phyloP scores from a whole-genome alignment of 2,329 filamentous ascomycete species.

The Penicillium sp. region DNA sequence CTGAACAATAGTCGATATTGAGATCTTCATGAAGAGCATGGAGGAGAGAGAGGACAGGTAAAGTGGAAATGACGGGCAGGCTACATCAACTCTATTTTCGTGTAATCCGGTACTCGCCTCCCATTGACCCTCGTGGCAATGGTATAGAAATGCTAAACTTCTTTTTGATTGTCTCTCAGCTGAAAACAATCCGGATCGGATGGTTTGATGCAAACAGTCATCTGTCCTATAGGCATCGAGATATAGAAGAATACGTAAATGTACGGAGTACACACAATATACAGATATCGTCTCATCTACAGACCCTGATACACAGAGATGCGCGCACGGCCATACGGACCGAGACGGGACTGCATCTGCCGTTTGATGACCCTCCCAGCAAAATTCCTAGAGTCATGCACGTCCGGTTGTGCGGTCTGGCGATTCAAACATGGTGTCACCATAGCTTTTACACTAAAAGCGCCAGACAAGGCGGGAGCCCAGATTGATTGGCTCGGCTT shows the following conservation, averaged over 20 bases:
- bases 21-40: not conserved
- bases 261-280: not conserved
- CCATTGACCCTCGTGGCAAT: conserved; percentile 2
- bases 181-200: not conserved
- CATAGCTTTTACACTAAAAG: conserved; percentile 14
- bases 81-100: conserved; percentile 19
- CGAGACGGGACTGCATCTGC: conserved; percentile 16
- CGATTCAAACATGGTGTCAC: conserved; percentile 17
- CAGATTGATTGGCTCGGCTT: conserved; percentile 11
- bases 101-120: conserved; percentile 12
- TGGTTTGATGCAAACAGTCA: not conserved
- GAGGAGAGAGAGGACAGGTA: not conserved
- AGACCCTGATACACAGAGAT: conserved; percentile 9
- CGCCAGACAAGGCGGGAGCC: not conserved
- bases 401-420: conserved; percentile 15
- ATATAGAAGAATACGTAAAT: not conserved
- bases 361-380: conserved; percentile 10
- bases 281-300: not conserved
- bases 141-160: not conserved
- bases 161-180: not conserved
- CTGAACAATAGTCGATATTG: not conserved
- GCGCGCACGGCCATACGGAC: conserved; percentile 16
- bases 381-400: conserved; percentile 15
- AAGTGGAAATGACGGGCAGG: conserved; percentile 13
- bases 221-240: not conserved